phyloP scores from a whole-genome alignment of 2,329 filamentous ascomycete genomes.

The Cadophora gregata region DNA sequence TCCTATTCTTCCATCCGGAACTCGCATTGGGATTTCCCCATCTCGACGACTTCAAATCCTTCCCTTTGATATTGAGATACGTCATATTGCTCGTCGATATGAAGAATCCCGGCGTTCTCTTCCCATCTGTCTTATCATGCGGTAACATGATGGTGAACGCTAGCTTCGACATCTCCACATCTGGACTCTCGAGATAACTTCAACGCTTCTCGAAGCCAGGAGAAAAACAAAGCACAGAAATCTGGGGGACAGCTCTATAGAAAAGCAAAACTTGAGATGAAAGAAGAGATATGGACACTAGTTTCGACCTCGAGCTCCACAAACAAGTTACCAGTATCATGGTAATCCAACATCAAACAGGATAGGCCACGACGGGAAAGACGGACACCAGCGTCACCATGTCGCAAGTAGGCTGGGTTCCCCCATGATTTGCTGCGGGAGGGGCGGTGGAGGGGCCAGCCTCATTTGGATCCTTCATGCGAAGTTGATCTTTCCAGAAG shows the following conservation, averaged over 20 bases:
- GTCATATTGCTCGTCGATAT: conserved; percentile 26
- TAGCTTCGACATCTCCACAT: conserved; percentile 25
- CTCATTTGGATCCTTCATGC: conserved; percentile 14
- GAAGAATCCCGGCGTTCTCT: conserved; percentile 23
- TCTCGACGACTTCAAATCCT: conserved; percentile 15
- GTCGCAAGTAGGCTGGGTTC: conserved; percentile 1
- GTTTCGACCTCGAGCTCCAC: not conserved
- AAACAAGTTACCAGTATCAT: not conserved
- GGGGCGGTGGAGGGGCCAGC: conserved; percentile 2
- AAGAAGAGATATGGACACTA: not conserved
- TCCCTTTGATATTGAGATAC: conserved; percentile 21
- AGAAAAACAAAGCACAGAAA: not conserved
- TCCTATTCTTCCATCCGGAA: conserved; percentile 25
- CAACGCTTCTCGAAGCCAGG: not conserved
- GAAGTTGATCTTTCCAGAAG: not conserved
- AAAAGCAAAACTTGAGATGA: conserved; percentile 2
- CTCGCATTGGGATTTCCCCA: conserved; percentile 21
- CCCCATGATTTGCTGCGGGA: conserved; percentile 8
- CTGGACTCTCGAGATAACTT: not conserved
- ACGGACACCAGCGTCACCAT: conserved; percentile 4
- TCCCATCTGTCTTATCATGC: conserved; percentile 19
- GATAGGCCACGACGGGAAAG: not conserved
- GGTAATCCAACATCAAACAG: conserved; percentile 7
- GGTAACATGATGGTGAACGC: conserved; percentile 24
- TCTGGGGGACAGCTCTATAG: not conserved